Conservation (phyloP, 179 eudicot genomes). For the Spinacia oleracea region DNA sequence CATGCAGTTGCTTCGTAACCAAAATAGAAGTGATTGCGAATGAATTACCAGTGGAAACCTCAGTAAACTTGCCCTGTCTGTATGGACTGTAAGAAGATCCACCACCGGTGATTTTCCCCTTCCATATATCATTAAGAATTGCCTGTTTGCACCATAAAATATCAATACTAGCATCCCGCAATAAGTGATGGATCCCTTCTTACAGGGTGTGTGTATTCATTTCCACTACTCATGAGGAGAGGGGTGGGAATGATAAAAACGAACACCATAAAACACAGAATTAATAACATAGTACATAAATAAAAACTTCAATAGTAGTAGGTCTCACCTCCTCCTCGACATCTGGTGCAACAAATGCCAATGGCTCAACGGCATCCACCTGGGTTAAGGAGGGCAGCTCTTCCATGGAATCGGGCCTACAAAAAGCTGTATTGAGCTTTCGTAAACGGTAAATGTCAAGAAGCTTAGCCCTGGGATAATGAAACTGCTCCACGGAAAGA, state of each 20-base stretch:
- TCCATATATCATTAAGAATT: slow-evolving; percentile 69
- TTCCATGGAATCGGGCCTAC: slow-evolving; percentile 53
- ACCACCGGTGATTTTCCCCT: slow-evolving; percentile 73
- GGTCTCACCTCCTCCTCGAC: slow-evolving; percentile 73
- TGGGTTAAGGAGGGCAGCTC: slow-evolving; percentile 59
- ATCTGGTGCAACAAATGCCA: slow-evolving; percentile 82
- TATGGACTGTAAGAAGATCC: slow-evolving; percentile 50
- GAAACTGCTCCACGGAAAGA: slow-evolving; percentile 40
- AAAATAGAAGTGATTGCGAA: neutral
- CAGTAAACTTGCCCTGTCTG: slow-evolving; percentile 50
- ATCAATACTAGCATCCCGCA: slow-evolving; percentile 14
- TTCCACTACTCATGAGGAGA: neutral
- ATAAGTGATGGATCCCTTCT: neutral
- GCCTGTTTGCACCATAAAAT: slow-evolving; percentile 43
- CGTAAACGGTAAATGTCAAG: slow-evolving; percentile 85
- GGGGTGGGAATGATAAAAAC: neutral
- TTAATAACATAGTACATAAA: neutral
- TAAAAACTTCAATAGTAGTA: neutral
- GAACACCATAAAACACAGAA: neutral
- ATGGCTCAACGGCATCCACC: slow-evolving; percentile 55
- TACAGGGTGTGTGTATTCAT: neutral
- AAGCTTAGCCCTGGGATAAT: slow-evolving; percentile 86
- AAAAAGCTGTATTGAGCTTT: slow-evolving; percentile 45
- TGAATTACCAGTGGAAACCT: slow-evolving; percentile 50
- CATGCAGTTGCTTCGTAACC: neutral